Conservation (phyloP, 2,329 filamentous ascomycete species). For the Magnaporthiopsis incrustans region DNA sequence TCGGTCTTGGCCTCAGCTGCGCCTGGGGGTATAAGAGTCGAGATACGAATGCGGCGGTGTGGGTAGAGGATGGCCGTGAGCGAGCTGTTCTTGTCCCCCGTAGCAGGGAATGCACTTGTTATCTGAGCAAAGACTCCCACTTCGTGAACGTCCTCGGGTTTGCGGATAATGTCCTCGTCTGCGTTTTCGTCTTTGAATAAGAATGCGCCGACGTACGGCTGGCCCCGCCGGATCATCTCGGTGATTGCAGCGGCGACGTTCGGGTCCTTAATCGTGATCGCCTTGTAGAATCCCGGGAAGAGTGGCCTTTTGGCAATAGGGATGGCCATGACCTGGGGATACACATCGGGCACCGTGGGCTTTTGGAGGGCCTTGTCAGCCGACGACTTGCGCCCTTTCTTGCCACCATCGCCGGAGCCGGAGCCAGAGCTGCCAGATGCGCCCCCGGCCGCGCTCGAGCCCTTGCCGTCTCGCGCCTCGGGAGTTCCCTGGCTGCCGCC, state of each 20-base stretch:
- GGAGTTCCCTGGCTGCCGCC: slow-evolving; percentile 25
- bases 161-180: slow-evolving; percentile 90
- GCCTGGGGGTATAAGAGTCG: slow-evolving; percentile 66
- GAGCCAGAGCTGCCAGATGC: slow-evolving; percentile 47
- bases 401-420: slow-evolving; percentile 55
- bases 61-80: slow-evolving; percentile 94
- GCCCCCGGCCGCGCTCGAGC: slow-evolving; percentile 50
- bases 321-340: slow-evolving; percentile 95
- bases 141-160: slow-evolving; percentile 84
- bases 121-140: slow-evolving; percentile 97
- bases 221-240: slow-evolving; percentile 93
- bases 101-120: slow-evolving; percentile 88
- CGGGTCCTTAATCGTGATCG: slow-evolving; percentile 89
- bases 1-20: slow-evolving; percentile 41
- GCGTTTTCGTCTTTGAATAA: slow-evolving; percentile 93
- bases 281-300: slow-evolving; percentile 98
- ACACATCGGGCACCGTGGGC: slow-evolving; percentile 84
- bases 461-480: slow-evolving; percentile 45
- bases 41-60: slow-evolving; percentile 87
- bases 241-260: slow-evolving; percentile 87
- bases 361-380: slow-evolving; percentile 72
- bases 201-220: slow-evolving; percentile 95
- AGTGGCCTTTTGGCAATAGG: slow-evolving; percentile 89
- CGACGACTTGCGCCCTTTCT: slow-evolving; percentile 62
- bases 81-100: slow-evolving; percentile 73